Base-by-base conservation (phyloP, 768 basidiomycete species). In the Kockovaella imperatae region DNA sequence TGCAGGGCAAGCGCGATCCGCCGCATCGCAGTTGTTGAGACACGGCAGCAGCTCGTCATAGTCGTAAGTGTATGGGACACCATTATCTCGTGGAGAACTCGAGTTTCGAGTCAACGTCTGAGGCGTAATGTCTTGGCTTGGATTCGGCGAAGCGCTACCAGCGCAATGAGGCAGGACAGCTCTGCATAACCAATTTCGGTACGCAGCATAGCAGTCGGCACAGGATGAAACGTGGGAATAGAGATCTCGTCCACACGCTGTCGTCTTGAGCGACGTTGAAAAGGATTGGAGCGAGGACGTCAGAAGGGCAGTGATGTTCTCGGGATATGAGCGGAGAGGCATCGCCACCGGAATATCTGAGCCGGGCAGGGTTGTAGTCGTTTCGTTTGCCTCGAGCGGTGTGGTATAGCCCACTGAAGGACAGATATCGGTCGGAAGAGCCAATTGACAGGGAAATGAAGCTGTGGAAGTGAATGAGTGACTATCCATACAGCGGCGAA, bases 191-290 rank as follows among this genome's bases (percentile, higher is more conserved):
- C 71, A 72, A 35, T 69, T 56, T 8, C 70, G 42, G 38, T 72
- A 72, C 3, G 60, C 57, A 17, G 57, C 23, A 38, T 59, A 62
- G 40, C 71, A 72, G 42, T 70, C 66, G 8, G 53, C 48, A 49
- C 71, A 72, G 6, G 59, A 53, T 5, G 62, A 64, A n/a, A 68
- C 60, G 42, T 67, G 67, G 4, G 67, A 69, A 52, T 66, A 72
- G 4, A 61, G 50, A 41, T 70, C 69, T 29, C 71, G 42, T 0
- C 71, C 71, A 42, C 71, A 72, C 5, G 71, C 63, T 28, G 49
- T 47, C 8, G 67, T 47, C 8, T 53, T 43, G n/a, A 72, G 49
- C 0, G 69, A 69, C 2, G 59, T 59, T 7, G 67, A 64, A 45
- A 72, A 69, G 4, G 54, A 52, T 14, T 64, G 42, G 34, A 72